Base-by-base conservation (phyloP, 148 eudicot genomes). In the Vaccinium darrowii region DNA sequence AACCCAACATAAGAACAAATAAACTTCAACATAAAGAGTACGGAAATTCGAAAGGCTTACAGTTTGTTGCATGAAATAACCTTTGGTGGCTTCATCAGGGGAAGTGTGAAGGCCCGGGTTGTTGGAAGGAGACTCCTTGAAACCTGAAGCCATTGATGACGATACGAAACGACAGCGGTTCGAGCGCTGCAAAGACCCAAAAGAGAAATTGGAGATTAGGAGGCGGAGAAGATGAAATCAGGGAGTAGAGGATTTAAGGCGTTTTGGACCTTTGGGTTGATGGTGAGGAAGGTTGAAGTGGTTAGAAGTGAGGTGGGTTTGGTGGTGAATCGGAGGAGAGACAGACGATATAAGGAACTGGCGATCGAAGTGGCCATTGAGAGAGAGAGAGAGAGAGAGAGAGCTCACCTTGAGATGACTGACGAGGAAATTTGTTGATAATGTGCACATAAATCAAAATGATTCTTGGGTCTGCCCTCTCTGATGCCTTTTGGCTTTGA, bases 1-100 rank as follows among this genome's bases (percentile, higher is more conserved):
- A 30, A 43, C 3, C 25, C 16, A 74, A 78, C 12, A 11, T 52
- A 27, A 0, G 12, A 9, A 7, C 23, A 43, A 19, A 76, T 39
- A 39, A 47, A 76, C 27, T 8, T 39, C 8, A 47, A 3, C 10
- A 50, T 21, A 79, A 27, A 12, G 27, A 27, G 69, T 10, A 8
- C 1, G 83, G n/a, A 80, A 12, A 63, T 63, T 63, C 12, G 13
- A 0, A 18, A 9, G 12, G 58, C 83, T 81, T 88, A 96, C 98
- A 87, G 99, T 92, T 90, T 96, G 99, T 72, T 96, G 99, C 93
- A 96, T 90, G 65, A 96, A 65, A 81, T 96, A 96, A 6, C 90
- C 90, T 86, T 93, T 92, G 62, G 99, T 96, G 75, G 93, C 95
- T 74, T 91, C 96, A 91, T 94, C 96, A 9, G 89, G 86, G 5